Evolutionary conservation across 495 filamentous ascomycete genomes (phyloP).

Genomic region (Chaetomium cochliodes): DNA sequence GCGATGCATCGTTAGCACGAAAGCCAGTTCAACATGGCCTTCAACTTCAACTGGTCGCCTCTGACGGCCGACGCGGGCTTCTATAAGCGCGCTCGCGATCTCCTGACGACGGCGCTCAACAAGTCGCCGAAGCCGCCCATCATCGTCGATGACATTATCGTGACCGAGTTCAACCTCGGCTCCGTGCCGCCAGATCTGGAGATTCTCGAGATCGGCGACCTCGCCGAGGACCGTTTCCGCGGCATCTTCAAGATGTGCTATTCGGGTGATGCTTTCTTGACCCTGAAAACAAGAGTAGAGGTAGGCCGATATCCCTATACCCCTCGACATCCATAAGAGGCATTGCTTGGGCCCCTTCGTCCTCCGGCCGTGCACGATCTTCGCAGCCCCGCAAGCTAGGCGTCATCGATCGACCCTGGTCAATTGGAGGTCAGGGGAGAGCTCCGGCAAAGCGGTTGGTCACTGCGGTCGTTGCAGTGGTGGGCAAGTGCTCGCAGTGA

Average conservation of each 20-base stretch:
- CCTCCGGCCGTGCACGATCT: too few species aligned
- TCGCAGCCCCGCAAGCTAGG: neutral
- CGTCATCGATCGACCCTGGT: neutral
- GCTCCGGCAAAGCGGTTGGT: neutral
- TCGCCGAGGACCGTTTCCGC: slow-evolving; percentile 94
- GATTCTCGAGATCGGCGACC: slow-evolving; percentile 93
- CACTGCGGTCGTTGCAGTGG: neutral
- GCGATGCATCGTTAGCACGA: slow-evolving; percentile 36
- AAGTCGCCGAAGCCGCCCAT: slow-evolving; percentile 98
- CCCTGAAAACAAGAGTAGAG: slow-evolving; percentile 90
- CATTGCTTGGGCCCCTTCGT: neutral
- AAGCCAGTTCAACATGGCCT: slow-evolving; percentile 73
- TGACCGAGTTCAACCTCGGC: slow-evolving; percentile 95
- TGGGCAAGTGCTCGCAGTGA: neutral
- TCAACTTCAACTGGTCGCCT: slow-evolving; percentile 99
- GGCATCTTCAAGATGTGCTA: slow-evolving; percentile 99
- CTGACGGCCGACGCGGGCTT: slow-evolving; percentile 89
- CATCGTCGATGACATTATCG: slow-evolving; percentile 98
- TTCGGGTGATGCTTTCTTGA: slow-evolving; percentile 89
- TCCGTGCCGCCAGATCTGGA: slow-evolving; percentile 89
- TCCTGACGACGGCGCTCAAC: slow-evolving; percentile 92
- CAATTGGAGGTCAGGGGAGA: neutral
- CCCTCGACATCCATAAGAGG: neutral
- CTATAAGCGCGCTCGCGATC: slow-evolving; percentile 86
- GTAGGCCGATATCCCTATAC: slow-evolving; percentile 42